Evolutionary conservation across 2,329 filamentous ascomycete species (phyloP).

Genomic region (Verticillium alfalfae): DNA sequence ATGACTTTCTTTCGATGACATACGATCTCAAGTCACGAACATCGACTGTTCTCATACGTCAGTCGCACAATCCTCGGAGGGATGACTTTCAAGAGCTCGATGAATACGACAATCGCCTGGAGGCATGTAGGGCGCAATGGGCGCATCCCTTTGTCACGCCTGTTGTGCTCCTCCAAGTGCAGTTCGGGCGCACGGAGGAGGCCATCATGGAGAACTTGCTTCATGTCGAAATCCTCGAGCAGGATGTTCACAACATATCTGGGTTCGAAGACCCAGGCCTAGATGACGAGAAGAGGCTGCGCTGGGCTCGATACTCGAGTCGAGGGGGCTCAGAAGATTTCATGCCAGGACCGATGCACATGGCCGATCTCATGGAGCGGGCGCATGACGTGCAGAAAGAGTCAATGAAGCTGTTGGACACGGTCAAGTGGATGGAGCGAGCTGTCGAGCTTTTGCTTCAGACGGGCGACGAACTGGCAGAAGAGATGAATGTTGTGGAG

Average conservation of each 20-base stretch:
- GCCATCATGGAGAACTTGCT: slow-evolving; percentile 89
- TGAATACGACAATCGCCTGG: slow-evolving; percentile 38
- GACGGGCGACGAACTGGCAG: slow-evolving; percentile 35
- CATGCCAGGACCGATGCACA: slow-evolving; percentile 30
- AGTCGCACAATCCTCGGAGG: slow-evolving; percentile 34
- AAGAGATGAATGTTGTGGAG: slow-evolving; percentile 14
- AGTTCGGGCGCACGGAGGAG: slow-evolving; percentile 52
- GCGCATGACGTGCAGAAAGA: slow-evolving; percentile 39
- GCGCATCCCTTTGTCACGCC: slow-evolving; percentile 38
- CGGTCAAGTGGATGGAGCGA: slow-evolving; percentile 41
- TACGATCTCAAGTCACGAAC: slow-evolving; percentile 31
- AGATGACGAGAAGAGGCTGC: slow-evolving; percentile 15
- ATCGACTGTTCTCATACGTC: slow-evolving; percentile 34
- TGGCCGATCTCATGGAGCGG: slow-evolving; percentile 41
- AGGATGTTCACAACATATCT: slow-evolving; percentile 34
- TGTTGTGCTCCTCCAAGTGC: slow-evolving; percentile 39
- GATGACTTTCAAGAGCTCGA: slow-evolving; percentile 36
- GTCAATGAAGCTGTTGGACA: slow-evolving; percentile 38
- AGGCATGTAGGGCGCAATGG: slow-evolving; percentile 38
- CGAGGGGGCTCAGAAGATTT: background rate
- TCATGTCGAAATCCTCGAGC: slow-evolving; percentile 58
- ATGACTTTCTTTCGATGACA: slow-evolving; percentile 41
- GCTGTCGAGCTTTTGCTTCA: slow-evolving; percentile 36
- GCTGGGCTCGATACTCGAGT: slow-evolving; percentile 12
- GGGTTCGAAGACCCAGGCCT: slow-evolving; percentile 26